Conservation (phyloP, 2,329 filamentous ascomycete species). For the Aspergillus cejpii region DNA sequence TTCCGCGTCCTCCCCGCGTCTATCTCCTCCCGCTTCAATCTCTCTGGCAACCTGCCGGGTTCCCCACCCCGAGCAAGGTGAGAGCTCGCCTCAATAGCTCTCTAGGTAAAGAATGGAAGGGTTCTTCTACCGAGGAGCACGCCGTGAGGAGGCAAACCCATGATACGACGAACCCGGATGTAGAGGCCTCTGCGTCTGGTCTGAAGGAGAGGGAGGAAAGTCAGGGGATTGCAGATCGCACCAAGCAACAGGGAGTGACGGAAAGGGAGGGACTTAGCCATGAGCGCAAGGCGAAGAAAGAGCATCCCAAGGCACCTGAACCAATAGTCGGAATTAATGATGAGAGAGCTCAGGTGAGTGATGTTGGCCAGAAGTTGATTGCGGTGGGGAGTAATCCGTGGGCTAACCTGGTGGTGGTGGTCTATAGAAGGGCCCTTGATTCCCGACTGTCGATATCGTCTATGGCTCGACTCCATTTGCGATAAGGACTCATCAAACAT, state of each 20-base stretch:
- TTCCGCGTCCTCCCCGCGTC: slow-evolving; percentile 12
- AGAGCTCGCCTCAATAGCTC: slow-evolving; percentile 17
- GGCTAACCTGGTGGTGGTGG: not conserved
- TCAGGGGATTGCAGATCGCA: slow-evolving; percentile 31
- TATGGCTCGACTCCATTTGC: slow-evolving; percentile 3
- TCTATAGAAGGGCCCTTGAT: slow-evolving; percentile 24
- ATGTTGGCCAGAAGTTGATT: not conserved
- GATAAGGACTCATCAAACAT: slow-evolving; percentile 1
- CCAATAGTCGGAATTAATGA: slow-evolving; percentile 51
- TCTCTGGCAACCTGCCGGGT: slow-evolving; percentile 11
- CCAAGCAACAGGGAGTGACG: slow-evolving; percentile 36
- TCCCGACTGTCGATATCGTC: not conserved
- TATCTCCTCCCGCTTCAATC: slow-evolving; percentile 16
- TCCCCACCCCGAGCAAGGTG: slow-evolving; percentile 9
- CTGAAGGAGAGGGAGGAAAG: slow-evolving; percentile 29
- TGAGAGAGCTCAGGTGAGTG: slow-evolving; percentile 43
- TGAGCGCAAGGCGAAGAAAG: slow-evolving; percentile 41
- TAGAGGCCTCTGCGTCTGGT: slow-evolving; percentile 23
- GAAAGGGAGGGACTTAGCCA: slow-evolving; percentile 36
- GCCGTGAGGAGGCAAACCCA: slow-evolving; percentile 23
- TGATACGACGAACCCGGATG: slow-evolving; percentile 32
- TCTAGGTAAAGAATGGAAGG: slow-evolving; percentile 30
- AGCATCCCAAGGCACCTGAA: slow-evolving; percentile 46
- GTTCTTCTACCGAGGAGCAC: slow-evolving; percentile 30
- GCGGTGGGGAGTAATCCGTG: slow-evolving; percentile 1